Evolutionary conservation across 2,329 filamentous ascomycete species (phyloP).

Genomic region (Helminthosporium solani): DNA sequence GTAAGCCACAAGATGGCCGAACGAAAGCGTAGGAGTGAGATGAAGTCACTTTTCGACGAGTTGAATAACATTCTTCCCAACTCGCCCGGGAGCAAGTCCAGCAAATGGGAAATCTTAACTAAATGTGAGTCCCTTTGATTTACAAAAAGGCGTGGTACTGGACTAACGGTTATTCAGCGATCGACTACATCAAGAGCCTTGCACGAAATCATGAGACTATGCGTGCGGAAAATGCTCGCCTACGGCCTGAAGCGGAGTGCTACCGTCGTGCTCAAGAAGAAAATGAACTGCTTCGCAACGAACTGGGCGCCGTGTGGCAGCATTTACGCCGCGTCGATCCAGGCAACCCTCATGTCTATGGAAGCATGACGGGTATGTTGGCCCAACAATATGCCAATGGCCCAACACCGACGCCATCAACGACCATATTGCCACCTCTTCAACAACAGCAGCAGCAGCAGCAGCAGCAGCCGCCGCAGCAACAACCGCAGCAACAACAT

Average conservation of each 20-base stretch:
- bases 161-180: constrained; percentile 40
- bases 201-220: constrained; percentile 43
- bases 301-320: constrained; percentile 49
- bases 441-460: constrained; percentile 40
- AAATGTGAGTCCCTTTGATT: constrained; percentile 62
- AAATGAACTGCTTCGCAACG: constrained; percentile 49
- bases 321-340: constrained; percentile 50
- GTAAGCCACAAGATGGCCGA: constrained; percentile 85
- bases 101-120: constrained; percentile 85
- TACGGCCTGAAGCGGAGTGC: constrained; percentile 48
- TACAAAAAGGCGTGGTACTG: neutral
- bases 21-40: constrained; percentile 79
- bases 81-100: constrained; percentile 79
- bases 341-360: constrained; percentile 49
- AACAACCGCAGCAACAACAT: constrained; percentile 32
- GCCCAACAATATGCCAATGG: constrained; percentile 41
- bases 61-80: constrained; percentile 76
- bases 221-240: constrained; percentile 41
- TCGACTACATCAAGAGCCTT: constrained; percentile 50
- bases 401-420: constrained; percentile 27
- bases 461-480: constrained; percentile 42
- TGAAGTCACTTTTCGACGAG: constrained; percentile 85
- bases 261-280: constrained; percentile 49
- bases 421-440: constrained; percentile 40
- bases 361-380: constrained; percentile 47